These are phyloP conservation scores for Backusella mclennaniae DNA, from an alignment of 192 early-diverging fungal species.

Conservation along the genomic window DNA sequence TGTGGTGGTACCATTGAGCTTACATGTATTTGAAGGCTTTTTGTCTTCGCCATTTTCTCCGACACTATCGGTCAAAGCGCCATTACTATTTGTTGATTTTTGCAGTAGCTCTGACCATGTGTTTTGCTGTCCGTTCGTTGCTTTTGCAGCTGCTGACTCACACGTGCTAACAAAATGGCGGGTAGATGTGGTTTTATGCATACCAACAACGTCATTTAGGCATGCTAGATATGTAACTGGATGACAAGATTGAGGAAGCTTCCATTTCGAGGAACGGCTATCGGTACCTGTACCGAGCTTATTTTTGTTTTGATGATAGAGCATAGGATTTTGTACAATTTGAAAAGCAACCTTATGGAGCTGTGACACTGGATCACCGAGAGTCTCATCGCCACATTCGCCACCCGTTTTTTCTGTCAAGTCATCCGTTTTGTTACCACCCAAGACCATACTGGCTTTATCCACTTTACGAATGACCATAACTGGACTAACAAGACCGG, in stretches of 20 bases:
- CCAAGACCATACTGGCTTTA: slow-evolving; percentile 69
- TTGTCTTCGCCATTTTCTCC: slow-evolving; percentile 9
- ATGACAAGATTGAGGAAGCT: slow-evolving; percentile 34
- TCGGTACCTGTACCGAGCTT: not conserved
- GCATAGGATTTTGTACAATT: slow-evolving; percentile 47
- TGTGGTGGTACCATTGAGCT: not conserved
- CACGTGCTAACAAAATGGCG: slow-evolving; percentile 27
- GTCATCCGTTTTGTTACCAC: slow-evolving; percentile 45
- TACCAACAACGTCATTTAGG: slow-evolving; percentile 71
- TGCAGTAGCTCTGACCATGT: slow-evolving; percentile 3
- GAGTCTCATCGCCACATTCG: slow-evolving; percentile 45
- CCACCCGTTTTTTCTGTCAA: slow-evolving; percentile 22
- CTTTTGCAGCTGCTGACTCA: not conserved
- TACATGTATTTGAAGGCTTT: slow-evolving; percentile 13
- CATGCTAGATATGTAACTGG: slow-evolving; percentile 65
- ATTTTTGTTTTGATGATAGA: not conserved
- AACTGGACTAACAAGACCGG: slow-evolving; percentile 77
- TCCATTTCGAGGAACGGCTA: not conserved
- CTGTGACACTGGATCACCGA: slow-evolving; percentile 85
- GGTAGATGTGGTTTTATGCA: slow-evolving; percentile 55
- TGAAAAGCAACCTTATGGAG: slow-evolving; percentile 91
- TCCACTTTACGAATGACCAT: slow-evolving; percentile 87
- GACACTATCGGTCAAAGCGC: not conserved
- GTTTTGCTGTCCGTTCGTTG: not conserved
- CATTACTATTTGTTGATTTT: slow-evolving; percentile 12